phyloP scores from a whole-genome alignment of 2,329 filamentous ascomycete genomes.

The Geosmithia putterillii region DNA sequence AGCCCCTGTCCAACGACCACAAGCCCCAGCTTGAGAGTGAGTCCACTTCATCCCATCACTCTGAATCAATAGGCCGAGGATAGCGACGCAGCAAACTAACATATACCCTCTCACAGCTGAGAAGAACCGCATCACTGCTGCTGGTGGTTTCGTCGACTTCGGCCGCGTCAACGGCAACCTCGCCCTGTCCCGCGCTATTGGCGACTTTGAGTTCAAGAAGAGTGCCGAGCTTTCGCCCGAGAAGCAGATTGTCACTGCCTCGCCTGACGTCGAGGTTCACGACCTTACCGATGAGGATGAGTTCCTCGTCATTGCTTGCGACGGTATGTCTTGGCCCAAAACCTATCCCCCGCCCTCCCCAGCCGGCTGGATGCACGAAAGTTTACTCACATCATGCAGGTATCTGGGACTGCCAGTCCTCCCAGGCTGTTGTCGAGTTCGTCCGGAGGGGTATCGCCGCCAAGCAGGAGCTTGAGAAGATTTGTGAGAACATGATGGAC shows the following conservation, averaged over 20 bases:
- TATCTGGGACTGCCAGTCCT: slow-evolving; percentile 99
- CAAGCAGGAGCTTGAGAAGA: slow-evolving; percentile 87
- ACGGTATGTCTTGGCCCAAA: slow-evolving; percentile 47
- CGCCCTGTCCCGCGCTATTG: slow-evolving; percentile 90
- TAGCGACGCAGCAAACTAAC: not conserved
- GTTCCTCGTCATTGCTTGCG: slow-evolving; percentile 85
- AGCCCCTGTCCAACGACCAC: slow-evolving; percentile 97
- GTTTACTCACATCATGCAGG: slow-evolving; percentile 40
- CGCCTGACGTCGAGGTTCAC: slow-evolving; percentile 85
- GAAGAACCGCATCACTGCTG: slow-evolving; percentile 89
- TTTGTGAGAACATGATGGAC: slow-evolving; percentile 99
- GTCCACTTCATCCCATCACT: slow-evolving; percentile 10
- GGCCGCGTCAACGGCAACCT: slow-evolving; percentile 97
- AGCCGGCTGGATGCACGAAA: not conserved
- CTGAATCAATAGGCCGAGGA: not conserved
- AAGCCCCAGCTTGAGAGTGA: slow-evolving; percentile 96
- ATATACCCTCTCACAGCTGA: slow-evolving; percentile 63
- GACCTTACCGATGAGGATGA: slow-evolving; percentile 89
- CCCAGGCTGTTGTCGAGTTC: slow-evolving; percentile 93
- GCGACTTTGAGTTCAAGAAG: slow-evolving; percentile 99
- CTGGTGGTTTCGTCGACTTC: slow-evolving; percentile 96
- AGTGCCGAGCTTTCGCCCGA: slow-evolving; percentile 94
- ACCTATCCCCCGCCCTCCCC: not conserved
- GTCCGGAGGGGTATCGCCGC: slow-evolving; percentile 91
- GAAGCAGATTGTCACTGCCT: slow-evolving; percentile 96